Conservation (phyloP, 129 eudicot genomes). For the Glebionis coronaria region DNA sequence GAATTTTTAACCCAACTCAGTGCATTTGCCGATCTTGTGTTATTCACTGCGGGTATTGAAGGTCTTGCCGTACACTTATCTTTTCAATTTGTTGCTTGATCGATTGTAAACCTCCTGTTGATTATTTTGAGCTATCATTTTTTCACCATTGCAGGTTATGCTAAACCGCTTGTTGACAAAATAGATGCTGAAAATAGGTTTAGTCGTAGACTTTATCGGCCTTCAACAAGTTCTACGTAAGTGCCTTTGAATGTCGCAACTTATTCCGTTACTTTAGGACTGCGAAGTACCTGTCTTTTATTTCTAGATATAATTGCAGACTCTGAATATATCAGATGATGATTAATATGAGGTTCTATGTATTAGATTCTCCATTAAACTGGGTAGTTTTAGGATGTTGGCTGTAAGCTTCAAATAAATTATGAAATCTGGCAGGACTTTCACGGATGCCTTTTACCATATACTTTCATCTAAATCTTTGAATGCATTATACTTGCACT, state of each 20-base stretch:
- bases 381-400: too few relatives aligned
- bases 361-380: too few relatives aligned
- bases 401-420: too few relatives aligned
- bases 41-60: conserved; percentile 99
- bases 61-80: conserved; percentile 42
- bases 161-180: conserved; percentile 96
- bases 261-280: neutral
- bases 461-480: neutral
- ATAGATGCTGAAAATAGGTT: conserved; percentile 72
- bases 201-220: conserved; percentile 81
- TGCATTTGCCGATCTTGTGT: conserved; percentile 84
- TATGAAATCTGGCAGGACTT: too few relatives aligned
- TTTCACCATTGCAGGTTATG: conserved; percentile 65
- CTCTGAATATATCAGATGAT: too few relatives aligned
- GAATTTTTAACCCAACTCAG: conserved; percentile 79
- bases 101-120: neutral
- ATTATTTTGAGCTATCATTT: conserved; percentile 11
- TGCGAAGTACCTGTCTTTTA: too few relatives aligned
- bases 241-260: conserved; percentile 24
- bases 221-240: conserved; percentile 95
- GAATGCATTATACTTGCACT: too few relatives aligned
- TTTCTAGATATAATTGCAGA: too few relatives aligned
- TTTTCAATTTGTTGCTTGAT: neutral
- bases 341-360: too few relatives aligned
- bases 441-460: too few relatives aligned